phyloP scores from a whole-genome alignment of 768 basidiomycete species.

The Cubamyces lactineus region DNA sequence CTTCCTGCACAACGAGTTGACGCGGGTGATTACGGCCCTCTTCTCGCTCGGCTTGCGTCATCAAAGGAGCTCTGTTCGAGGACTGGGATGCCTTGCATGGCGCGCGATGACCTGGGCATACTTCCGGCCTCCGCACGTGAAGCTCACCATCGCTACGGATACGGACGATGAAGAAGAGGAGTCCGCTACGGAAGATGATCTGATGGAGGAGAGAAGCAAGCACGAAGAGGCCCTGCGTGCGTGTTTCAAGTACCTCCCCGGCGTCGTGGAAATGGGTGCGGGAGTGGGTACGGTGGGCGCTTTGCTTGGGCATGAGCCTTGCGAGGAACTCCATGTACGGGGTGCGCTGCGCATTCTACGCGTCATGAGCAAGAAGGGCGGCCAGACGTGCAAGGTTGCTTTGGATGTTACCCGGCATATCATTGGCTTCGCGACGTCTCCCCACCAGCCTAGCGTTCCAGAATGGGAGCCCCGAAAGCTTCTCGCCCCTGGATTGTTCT shows the following conservation, averaged over 20 bases:
- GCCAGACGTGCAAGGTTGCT: constrained; percentile 54
- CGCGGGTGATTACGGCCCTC: constrained; percentile 51
- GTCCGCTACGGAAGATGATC: constrained; percentile 29
- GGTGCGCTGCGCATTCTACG: constrained; percentile 55
- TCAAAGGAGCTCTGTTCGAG: constrained; percentile 65
- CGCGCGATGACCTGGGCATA: constrained; percentile 67
- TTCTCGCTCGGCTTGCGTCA: constrained; percentile 61
- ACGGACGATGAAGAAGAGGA: constrained; percentile 34
- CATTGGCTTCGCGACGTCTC: constrained; percentile 4
- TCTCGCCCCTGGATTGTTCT: constrained; percentile 57
- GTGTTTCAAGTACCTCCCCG: constrained; percentile 53
- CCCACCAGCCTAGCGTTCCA: not conserved
- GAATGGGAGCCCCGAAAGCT: constrained; percentile 53
- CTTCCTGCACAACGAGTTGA: constrained; percentile 47
- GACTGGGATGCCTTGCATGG: constrained; percentile 66
- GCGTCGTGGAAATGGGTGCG: constrained; percentile 59
- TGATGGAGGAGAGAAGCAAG: constrained; percentile 31
- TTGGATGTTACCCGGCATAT: constrained; percentile 49
- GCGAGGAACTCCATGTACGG: constrained; percentile 45
- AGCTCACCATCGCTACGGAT: constrained; percentile 22
- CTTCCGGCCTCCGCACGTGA: constrained; percentile 52
- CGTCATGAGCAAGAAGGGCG: constrained; percentile 59
- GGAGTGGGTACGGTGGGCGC: constrained; percentile 61
- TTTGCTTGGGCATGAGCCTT: constrained; percentile 42
- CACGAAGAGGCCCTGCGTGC: constrained; percentile 29